Conservation (phyloP, 2,329 filamentous ascomycete species). For the Phialemonium atrogriseum region DNA sequence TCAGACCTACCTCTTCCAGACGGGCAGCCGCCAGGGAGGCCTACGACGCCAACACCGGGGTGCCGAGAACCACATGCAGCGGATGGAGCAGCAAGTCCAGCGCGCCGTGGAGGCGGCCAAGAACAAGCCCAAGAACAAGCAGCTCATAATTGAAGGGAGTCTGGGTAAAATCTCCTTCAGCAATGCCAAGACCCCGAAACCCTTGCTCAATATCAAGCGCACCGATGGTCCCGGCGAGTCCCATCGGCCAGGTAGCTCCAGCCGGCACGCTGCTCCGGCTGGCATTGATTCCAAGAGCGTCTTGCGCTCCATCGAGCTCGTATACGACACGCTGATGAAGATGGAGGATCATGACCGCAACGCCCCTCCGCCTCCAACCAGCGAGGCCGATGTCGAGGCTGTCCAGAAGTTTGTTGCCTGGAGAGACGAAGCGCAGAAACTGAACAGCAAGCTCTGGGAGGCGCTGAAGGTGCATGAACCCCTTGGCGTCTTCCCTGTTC, state of each 20-base stretch:
- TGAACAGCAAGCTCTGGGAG: slow-evolving; percentile 77
- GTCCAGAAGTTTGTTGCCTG: slow-evolving; percentile 73
- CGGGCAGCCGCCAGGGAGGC: slow-evolving; percentile 71
- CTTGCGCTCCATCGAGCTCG: slow-evolving; percentile 76
- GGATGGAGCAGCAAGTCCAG: slow-evolving; percentile 99
- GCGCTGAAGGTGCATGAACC: slow-evolving; percentile 90
- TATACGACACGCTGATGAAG: slow-evolving; percentile 83
- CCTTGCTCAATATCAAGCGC: slow-evolving; percentile 90
- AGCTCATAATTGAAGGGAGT: slow-evolving; percentile 91
- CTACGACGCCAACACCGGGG: slow-evolving; percentile 69
- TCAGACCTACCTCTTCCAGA: slow-evolving; percentile 95
- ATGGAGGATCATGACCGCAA: slow-evolving; percentile 88
- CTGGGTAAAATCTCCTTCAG: slow-evolving; percentile 98
- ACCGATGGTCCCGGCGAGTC: slow-evolving; percentile 58
- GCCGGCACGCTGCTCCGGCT: slow-evolving; percentile 24
- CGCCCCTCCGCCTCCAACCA: slow-evolving; percentile 56
- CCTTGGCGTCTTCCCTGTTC: slow-evolving; percentile 65
- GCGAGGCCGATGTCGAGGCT: slow-evolving; percentile 56
- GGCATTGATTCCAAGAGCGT: slow-evolving; percentile 74
- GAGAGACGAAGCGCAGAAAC: slow-evolving; percentile 59
- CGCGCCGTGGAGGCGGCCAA: slow-evolving; percentile 95
- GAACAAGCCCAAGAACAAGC: slow-evolving; percentile 94
- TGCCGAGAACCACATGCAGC: slow-evolving; percentile 94
- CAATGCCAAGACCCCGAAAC: slow-evolving; percentile 95
- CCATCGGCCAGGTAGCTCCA: slow-evolving; percentile 42